phyloP scores from a whole-genome alignment of 345 rosid genomes.

The Populus pruinosa region DNA sequence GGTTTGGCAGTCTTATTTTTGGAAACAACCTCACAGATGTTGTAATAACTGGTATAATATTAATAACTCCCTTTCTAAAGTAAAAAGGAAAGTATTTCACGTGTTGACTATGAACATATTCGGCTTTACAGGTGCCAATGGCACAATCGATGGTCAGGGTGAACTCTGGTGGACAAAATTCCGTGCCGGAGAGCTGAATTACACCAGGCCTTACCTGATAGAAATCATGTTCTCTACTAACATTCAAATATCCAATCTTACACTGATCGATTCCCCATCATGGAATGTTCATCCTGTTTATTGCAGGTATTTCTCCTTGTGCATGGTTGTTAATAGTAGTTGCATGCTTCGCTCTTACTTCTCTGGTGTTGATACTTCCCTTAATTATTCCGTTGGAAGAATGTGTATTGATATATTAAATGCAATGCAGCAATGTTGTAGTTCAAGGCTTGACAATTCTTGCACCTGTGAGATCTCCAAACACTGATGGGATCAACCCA shows the following conservation, averaged over 20 bases:
- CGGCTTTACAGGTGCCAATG: conserved; percentile 33
- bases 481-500: conserved; percentile 36
- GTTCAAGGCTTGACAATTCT: conserved; percentile 30
- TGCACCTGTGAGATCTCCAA: conserved; percentile 29
- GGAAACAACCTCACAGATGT: conserved; percentile 47
- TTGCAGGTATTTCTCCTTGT: conserved; percentile 25
- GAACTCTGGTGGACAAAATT: conserved; percentile 43
- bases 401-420: neutral
- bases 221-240: conserved; percentile 37
- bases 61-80: neutral
- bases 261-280: conserved; percentile 41
- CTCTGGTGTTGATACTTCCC: neutral
- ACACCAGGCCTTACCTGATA: conserved; percentile 46
- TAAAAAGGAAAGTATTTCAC: neutral
- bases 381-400: neutral
- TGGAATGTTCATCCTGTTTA: conserved; percentile 52
- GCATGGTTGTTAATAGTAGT: neutral
- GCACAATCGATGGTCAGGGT: conserved; percentile 50
- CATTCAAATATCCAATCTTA: conserved; percentile 41
- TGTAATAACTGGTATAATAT: conserved; percentile 34
- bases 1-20: conserved; percentile 42
- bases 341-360: neutral
- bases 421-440: conserved; percentile 21
- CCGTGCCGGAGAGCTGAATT: conserved; percentile 21
- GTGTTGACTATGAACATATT: neutral